Evolutionary conservation across 2,329 filamentous ascomycete species (phyloP), one percentile per base, ranked within the genome.

Genomic region (Alternaria rosae): DNA sequence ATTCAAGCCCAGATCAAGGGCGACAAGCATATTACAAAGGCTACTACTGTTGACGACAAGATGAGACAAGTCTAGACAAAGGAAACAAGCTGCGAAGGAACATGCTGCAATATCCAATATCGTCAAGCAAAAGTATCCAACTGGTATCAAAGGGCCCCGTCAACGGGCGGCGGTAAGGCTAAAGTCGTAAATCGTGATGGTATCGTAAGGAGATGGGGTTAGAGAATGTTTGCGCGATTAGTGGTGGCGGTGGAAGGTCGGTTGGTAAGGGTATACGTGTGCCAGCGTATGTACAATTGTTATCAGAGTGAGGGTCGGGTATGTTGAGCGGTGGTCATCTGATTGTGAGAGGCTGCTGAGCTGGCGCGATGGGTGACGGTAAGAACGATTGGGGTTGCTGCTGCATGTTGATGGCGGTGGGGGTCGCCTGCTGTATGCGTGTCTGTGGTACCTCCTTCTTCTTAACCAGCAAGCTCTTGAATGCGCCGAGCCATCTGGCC

Each of bases 381-480:
- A 41, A 48, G 44, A 17, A 26, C 26, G 38, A 11, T 48, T 58
- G 63, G 17, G 50, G 56, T 35, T 63, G 55, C 5, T 62, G 62
- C 30, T 70, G 68, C 12, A 54, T 59, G 59, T 59, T 65, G 10
- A 55, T 65, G 42, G 66, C 45, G 38, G 45, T 67, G 20, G 65
- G 26, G 7, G 43, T 59, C 32, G 64, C 23, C 43, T 71, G 64
- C 2, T 62, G 64, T 52, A 61, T 61, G 32, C 69, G 71, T 44
- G 74, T 72, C 35, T 72, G 65, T 41, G 72, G 69, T 15, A 67
- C 72, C 35, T 91, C 90, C 68, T 87, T 87, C 57, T 91, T 84
- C 82, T 89, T 93, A 41, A 89, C 87, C 42, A 95, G 81, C 59
- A 94, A 81, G 76, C 93, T 97, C 82, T 98, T 98, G 81, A 97